Conservation (phyloP, 2,329 filamentous ascomycete species). For the Mycosphaerella sp. region DNA sequence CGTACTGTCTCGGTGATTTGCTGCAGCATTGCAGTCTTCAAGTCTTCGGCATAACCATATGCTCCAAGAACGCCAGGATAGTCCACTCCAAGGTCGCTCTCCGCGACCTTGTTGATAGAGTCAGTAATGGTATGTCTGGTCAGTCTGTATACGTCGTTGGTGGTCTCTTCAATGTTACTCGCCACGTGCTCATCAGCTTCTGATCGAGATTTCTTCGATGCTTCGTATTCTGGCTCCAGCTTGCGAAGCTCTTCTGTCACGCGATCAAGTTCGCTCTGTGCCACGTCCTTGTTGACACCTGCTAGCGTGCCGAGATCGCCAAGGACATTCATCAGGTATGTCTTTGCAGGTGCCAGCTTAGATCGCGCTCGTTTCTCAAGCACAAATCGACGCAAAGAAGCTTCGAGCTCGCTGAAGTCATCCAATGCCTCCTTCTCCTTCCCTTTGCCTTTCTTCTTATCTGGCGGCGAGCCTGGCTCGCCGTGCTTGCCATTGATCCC, state of each 20-base stretch:
- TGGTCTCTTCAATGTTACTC: conserved; percentile 73
- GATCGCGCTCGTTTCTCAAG: conserved; percentile 92
- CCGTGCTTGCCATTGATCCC: conserved; percentile 50
- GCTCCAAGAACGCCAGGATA: conserved; percentile 81
- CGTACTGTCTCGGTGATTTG: conserved; percentile 74
- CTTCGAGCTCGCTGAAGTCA: conserved; percentile 85
- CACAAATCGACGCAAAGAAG: conserved; percentile 84
- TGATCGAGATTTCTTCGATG: conserved; percentile 69
- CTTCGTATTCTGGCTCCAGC: conserved; percentile 77
- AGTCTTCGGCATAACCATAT: conserved; percentile 87
- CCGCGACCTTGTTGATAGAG: conserved; percentile 71
- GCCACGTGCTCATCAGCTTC: conserved; percentile 79
- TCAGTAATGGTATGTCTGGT: conserved; percentile 67
- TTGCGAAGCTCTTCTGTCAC: conserved; percentile 73
- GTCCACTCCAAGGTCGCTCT: conserved; percentile 69
- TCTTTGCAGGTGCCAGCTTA: conserved; percentile 91
- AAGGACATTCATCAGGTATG: conserved; percentile 88
- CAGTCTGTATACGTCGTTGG: conserved; percentile 76
- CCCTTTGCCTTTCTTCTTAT: conserved; percentile 67
- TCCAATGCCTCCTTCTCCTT: conserved; percentile 69
- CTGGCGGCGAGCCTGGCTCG: conserved; percentile 37
- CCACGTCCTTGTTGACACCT: conserved; percentile 79
- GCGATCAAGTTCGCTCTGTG: conserved; percentile 74
- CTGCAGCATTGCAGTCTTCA: conserved; percentile 86
- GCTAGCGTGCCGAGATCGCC: conserved; percentile 80